These are phyloP conservation scores for Nectriaceae sp. DNA, from an alignment of 2,329 filamentous ascomycete genomes.

Conservation along the genomic window DNA sequence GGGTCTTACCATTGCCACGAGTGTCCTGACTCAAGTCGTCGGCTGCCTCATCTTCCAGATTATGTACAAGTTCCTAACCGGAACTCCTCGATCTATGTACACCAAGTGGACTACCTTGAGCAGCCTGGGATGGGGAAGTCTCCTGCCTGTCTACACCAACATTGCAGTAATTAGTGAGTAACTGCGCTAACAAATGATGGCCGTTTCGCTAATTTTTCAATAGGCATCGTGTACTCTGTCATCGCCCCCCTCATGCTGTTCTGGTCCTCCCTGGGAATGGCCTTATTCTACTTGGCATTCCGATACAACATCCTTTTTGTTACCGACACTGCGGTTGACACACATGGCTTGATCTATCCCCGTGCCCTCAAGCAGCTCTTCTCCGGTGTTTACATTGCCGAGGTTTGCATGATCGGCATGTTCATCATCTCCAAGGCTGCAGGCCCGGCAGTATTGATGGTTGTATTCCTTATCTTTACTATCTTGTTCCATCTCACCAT, in stretches of 20 bases:
- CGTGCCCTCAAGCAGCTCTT: conserved; percentile 86
- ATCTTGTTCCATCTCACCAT: conserved; percentile 76
- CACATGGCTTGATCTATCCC: conserved; percentile 84
- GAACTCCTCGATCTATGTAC: conserved; percentile 78
- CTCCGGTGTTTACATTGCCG: conserved; percentile 76
- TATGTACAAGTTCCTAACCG: conserved; percentile 71
- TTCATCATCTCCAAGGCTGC: conserved; percentile 69
- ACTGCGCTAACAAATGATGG: background rate
- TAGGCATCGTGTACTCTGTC: conserved; percentile 74
- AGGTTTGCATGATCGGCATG: conserved; percentile 79
- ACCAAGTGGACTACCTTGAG: conserved; percentile 69
- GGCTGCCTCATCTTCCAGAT: conserved; percentile 68
- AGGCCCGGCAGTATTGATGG: conserved; percentile 75
- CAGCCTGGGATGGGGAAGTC: conserved; percentile 74
- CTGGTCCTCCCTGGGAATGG: conserved; percentile 77
- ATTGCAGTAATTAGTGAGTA: conserved; percentile 67
- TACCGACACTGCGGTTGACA: conserved; percentile 77
- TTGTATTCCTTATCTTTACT: conserved; percentile 74
- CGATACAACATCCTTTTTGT: conserved; percentile 87
- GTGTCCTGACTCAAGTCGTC: conserved; percentile 68
- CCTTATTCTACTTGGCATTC: conserved; percentile 81
- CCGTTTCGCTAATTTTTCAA: conserved; percentile 17
- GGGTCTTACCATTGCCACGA: conserved; percentile 74
- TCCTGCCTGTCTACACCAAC: conserved; percentile 75
- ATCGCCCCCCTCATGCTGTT: conserved; percentile 82